Conservation (phyloP, 495 filamentous ascomycete genomes). For the Hypoxylon lenormandii region DNA sequence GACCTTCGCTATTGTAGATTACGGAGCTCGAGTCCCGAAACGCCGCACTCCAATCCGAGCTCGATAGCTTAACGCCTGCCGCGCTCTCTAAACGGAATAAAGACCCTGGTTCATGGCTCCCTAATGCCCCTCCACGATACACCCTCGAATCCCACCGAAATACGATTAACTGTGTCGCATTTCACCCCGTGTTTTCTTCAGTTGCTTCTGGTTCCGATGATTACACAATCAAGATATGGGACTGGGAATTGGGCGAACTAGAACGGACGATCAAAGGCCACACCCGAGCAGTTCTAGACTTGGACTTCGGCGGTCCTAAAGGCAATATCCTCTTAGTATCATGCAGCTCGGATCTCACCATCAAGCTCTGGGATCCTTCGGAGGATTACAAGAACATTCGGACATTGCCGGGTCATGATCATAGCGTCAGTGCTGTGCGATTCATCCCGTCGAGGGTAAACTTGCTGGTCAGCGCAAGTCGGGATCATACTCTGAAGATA, state of each 20-base stretch:
- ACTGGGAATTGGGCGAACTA: conserved; percentile 94
- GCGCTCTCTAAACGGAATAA: conserved; percentile 80
- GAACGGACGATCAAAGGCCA: conserved; percentile 94
- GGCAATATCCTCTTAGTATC: conserved; percentile 89
- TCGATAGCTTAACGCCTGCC: conserved; percentile 85
- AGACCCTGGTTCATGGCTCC: conserved; percentile 88
- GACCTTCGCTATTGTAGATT: conserved; percentile 62
- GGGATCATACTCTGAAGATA: conserved; percentile 85
- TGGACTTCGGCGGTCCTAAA: conserved; percentile 92
- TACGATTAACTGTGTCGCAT: conserved; percentile 89
- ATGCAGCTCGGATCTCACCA: conserved; percentile 91
- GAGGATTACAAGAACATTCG: conserved; percentile 96
- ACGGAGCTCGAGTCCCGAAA: conserved; percentile 89
- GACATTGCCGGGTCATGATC: conserved; percentile 92
- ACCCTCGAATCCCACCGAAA: conserved; percentile 85
- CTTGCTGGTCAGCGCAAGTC: conserved; percentile 80
- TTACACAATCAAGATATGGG: conserved; percentile 93
- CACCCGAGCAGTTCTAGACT: conserved; percentile 86
- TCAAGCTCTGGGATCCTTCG: conserved; percentile 95
- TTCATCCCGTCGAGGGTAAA: conserved; percentile 91
- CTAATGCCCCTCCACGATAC: conserved; percentile 80
- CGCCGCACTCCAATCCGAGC: conserved; percentile 76
- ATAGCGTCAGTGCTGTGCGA: conserved; percentile 85
- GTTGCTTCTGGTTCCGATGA: conserved; percentile 93
- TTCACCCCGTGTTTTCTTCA: conserved; percentile 92